These are phyloP conservation scores for Penicillium angulare DNA, from an alignment of 495 filamentous ascomycete species.

Conservation along the genomic window DNA sequence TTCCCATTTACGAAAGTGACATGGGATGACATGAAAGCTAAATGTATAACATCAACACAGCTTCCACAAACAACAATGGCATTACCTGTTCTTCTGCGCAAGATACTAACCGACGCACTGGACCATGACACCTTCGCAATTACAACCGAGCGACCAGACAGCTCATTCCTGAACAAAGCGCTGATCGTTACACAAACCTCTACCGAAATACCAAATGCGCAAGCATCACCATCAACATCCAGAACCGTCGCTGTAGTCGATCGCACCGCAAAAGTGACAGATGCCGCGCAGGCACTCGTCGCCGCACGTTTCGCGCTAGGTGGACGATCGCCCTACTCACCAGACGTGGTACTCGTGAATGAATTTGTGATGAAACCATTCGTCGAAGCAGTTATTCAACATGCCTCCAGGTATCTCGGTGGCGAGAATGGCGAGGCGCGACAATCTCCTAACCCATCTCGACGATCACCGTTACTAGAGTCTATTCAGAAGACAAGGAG, in stretches of 20 bases:
- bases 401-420: slow-evolving; percentile 32
- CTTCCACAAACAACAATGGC: slow-evolving; percentile 36
- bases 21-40: background rate
- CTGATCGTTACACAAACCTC: slow-evolving; percentile 19
- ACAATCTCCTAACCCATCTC: slow-evolving; percentile 9
- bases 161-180: slow-evolving; percentile 16
- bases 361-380: slow-evolving; percentile 54
- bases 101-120: slow-evolving; percentile 36
- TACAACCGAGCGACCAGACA: slow-evolving; percentile 19
- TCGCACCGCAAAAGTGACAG: slow-evolving; percentile 45
- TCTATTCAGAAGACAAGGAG: slow-evolving; percentile 21
- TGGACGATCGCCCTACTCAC: slow-evolving; percentile 51
- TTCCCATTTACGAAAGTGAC: background rate
- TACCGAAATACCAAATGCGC: slow-evolving; percentile 8
- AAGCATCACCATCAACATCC: slow-evolving; percentile 29
- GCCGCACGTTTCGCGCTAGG: slow-evolving; percentile 49
- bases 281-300: slow-evolving; percentile 45
- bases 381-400: slow-evolving; percentile 39
- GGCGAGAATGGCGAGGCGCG: slow-evolving; percentile 27
- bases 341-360: slow-evolving; percentile 55
- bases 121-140: slow-evolving; percentile 46
- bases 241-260: slow-evolving; percentile 51
- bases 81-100: slow-evolving; percentile 35
- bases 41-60: slow-evolving; percentile 15
- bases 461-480: slow-evolving; percentile 21